phyloP scores from a whole-genome alignment of 139 green algal genomes.

The Asterochloris sp. region DNA sequence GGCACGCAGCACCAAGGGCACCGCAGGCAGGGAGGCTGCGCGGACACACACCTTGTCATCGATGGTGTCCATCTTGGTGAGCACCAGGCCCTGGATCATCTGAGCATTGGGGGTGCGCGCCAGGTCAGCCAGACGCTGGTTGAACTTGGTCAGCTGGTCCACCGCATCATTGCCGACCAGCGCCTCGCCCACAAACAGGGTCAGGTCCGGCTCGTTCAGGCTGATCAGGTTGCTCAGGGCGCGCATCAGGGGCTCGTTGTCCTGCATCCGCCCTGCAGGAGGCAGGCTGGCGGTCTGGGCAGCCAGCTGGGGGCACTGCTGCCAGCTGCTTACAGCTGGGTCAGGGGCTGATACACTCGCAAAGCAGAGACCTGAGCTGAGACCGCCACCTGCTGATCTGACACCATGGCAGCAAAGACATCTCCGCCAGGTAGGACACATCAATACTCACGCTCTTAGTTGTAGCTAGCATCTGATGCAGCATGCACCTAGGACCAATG shows the following conservation, averaged over 20 bases:
- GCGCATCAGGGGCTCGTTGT: slow-evolving; percentile 99
- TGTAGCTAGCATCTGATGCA: too few relatives aligned
- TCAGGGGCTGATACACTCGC: too few relatives aligned
- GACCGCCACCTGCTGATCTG: too few relatives aligned
- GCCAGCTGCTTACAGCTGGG: too few relatives aligned
- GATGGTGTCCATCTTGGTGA: slow-evolving; percentile 98
- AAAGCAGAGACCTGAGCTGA: too few relatives aligned
- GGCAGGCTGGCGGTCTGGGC: too few relatives aligned
- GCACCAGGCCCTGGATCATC: slow-evolving; percentile 63
- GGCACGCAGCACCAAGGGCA: neutral
- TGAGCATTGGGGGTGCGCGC: slow-evolving; percentile 21
- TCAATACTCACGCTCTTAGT: too few relatives aligned
- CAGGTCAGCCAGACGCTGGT: slow-evolving; percentile 74
- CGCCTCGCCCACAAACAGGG: slow-evolving; percentile 98
- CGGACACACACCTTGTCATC: slow-evolving; percentile 85
- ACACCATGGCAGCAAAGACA: too few relatives aligned
- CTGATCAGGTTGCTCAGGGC: slow-evolving; percentile 93
- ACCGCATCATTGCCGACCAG: slow-evolving; percentile 98
- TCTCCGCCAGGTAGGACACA: too few relatives aligned
- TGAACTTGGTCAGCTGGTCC: slow-evolving; percentile 99
- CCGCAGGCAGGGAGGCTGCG: neutral
- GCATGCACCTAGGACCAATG: too few relatives aligned
- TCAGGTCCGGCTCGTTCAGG: slow-evolving; percentile 91
- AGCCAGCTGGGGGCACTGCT: too few relatives aligned
- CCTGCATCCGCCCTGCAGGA: slow-evolving; percentile 75